These are phyloP conservation scores for Amanita exitialis DNA, from an alignment of 768 basidiomycete genomes.

Conservation along the genomic window DNA sequence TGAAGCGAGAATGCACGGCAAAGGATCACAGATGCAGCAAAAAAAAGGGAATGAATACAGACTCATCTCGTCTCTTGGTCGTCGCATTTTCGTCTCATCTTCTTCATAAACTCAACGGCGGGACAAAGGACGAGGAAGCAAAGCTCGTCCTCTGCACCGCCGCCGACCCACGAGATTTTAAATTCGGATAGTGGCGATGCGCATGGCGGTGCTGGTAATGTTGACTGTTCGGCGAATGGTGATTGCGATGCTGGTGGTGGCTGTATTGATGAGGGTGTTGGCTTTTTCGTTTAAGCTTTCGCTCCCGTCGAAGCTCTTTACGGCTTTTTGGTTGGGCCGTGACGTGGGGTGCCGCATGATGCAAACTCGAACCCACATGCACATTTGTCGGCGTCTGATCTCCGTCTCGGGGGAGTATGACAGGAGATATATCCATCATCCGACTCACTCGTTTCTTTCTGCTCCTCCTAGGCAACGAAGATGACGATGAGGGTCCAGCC, in stretches of 20 bases:
- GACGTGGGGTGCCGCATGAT: conserved; percentile 13
- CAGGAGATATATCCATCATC: conserved; percentile 37
- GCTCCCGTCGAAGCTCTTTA: conserved; percentile 59
- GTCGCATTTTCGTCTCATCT: too few relatives aligned
- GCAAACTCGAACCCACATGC: conserved; percentile 19
- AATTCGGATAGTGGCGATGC: conserved; percentile 57
- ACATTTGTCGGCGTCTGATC: conserved; percentile 41
- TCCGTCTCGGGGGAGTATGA: conserved; percentile 40
- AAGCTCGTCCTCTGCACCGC: conserved; percentile 39
- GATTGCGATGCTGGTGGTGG: conserved; percentile 24
- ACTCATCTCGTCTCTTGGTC: too few relatives aligned
- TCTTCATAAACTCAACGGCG: conserved; percentile 21
- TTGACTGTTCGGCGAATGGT: conserved; percentile 30
- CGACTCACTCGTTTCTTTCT: conserved; percentile 15
- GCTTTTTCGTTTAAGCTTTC: conserved; percentile 56
- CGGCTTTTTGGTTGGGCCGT: conserved; percentile 38
- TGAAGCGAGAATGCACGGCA: too few relatives aligned
- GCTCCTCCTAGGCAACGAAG: neutral
- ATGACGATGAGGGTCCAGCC: conserved; percentile 14
- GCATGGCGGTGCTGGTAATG: conserved; percentile 27
- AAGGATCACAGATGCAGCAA: too few relatives aligned
- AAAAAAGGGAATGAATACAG: too few relatives aligned
- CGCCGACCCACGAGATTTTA: conserved; percentile 44
- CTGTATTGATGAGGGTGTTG: neutral
- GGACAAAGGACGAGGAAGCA: conserved; percentile 20